A percentile compares a stretch with the other conserved stretches of the same genome.
Conservation (phyloP, 805 yeast species). For the Sungouiella thailandica region DNA sequence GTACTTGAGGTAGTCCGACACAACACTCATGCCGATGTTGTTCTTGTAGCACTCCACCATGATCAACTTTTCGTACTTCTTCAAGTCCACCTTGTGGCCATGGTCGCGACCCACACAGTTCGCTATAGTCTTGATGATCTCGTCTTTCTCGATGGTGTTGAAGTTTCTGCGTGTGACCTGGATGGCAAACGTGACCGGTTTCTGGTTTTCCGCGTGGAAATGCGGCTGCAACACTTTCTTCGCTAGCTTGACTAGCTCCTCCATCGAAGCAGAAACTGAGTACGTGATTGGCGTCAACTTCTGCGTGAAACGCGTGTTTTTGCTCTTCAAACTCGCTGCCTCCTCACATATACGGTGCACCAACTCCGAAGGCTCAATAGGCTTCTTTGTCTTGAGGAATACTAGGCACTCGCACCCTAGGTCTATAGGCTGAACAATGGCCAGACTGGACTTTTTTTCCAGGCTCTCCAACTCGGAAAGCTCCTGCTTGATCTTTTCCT, state of each 20-base stretch:
- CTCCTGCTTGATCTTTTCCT: constrained; percentile 71
- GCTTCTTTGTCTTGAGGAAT: constrained; percentile 74
- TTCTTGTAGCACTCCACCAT: constrained; percentile 86
- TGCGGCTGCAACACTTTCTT: constrained; percentile 59
- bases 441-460: constrained; percentile 28
- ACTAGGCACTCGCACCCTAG: constrained; percentile 79
- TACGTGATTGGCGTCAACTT: constrained; percentile 74
- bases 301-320: constrained; percentile 69
- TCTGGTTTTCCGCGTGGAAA: constrained; percentile 48
- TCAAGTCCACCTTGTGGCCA: constrained; percentile 76
- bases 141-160: constrained; percentile 63
- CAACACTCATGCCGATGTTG: constrained; percentile 83
- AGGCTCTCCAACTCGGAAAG: constrained; percentile 53
- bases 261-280: constrained; percentile 68
- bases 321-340: constrained; percentile 43
- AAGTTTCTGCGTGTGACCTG: constrained; percentile 77
- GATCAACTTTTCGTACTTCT: constrained; percentile 70
- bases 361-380: constrained; percentile 72
- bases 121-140: constrained; percentile 71
- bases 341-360: constrained; percentile 63
- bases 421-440: constrained; percentile 51
- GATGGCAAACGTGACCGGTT: constrained; percentile 63
- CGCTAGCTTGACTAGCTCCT: constrained; percentile 60
- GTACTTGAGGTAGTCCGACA: constrained; percentile 54
- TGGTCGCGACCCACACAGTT: constrained; percentile 62